Base-by-base conservation (phyloP, 495 filamentous ascomycete genomes). In the Lineolata rhizophorae region DNA sequence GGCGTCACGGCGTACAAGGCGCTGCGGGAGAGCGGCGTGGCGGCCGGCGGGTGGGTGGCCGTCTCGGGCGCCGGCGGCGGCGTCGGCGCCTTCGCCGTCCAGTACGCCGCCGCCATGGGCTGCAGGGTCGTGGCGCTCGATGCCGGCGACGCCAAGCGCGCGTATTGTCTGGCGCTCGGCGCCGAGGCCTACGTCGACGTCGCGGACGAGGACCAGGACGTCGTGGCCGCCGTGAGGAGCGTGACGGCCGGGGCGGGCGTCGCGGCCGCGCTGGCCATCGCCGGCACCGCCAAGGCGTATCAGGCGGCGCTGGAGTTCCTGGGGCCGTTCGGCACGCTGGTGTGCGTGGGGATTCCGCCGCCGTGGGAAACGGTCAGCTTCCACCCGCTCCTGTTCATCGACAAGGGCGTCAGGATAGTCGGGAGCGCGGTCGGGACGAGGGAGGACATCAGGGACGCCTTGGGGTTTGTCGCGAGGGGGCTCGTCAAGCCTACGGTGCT, bases 171-270 rank as follows among this genome's bases (percentile, higher is more conserved):
- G 14, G 42, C 41, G 29, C 46, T 51, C 22, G 51, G 53, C 5
- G 51, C 51, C 0, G 55, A 58, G 32, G 14, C 44, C 24, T 58
- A 45, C 39, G 41, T 58, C 27, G 55, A 58, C 39, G 50, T 55
- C 36, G 45, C 40, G 11, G 26, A 34, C 22, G 22, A n/a, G n/a
- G n/a, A n/a, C n/a, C n/a, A n/a, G n/a, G n/a, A n/a, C 22, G 12
- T 25, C 22, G 22, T 25, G 8, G 22, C 8, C 8, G 22, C 8
- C 8, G 22, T 25, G 22, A 25, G 12, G 12, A 8, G 22, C 22
- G 12, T 25, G 8, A 25, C 22, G 8, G 22, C 8, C 8, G 22
- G 22, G 12, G 8, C 8, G 8, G 22, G 22, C 8, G 22, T 12
- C 12, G 8, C 8, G 8, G 22, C 22, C 22, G 22, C 22, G 12